These are phyloP conservation scores for Alternaria burnsii DNA, from an alignment of 2,329 filamentous ascomycete species.

Conservation along the genomic window DNA sequence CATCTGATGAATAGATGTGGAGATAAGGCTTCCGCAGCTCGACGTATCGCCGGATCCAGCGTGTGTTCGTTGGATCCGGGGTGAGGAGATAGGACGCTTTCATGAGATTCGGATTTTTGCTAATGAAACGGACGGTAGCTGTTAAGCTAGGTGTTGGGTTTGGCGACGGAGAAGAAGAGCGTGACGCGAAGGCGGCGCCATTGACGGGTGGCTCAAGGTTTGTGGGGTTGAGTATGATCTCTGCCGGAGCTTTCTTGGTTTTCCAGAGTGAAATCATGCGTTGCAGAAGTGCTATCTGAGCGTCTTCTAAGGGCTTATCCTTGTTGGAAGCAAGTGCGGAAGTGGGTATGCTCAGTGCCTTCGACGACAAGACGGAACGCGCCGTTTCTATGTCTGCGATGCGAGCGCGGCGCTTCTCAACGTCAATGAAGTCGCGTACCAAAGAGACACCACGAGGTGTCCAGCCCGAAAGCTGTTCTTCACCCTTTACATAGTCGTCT, in stretches of 20 bases:
- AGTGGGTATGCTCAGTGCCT: constrained; percentile 42
- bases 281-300: constrained; percentile 55
- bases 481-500: constrained; percentile 94
- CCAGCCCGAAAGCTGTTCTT: constrained; percentile 87
- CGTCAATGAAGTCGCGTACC: constrained; percentile 83
- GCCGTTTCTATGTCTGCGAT: constrained; percentile 82
- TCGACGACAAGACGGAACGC: constrained; percentile 70
- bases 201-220: constrained; percentile 74
- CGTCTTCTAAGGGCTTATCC: constrained; percentile 32
- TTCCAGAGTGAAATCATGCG: constrained; percentile 72
- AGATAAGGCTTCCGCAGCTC: constrained; percentile 91
- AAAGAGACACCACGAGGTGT: constrained; percentile 87
- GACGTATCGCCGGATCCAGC: constrained; percentile 92
- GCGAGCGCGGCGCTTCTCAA: constrained; percentile 76
- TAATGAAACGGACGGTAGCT: constrained; percentile 77
- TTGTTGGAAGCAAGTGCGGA: constrained; percentile 21
- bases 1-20: constrained; percentile 86
- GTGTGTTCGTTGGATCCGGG: constrained; percentile 79
- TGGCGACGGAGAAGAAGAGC: constrained; percentile 49
- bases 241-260: constrained; percentile 53
- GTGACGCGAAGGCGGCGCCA: constrained; percentile 59
- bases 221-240: constrained; percentile 57
- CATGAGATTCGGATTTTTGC: constrained; percentile 76
- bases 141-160: constrained; percentile 68
- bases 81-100: constrained; percentile 90